Conservation (phyloP, 768 basidiomycete species). For the Asterophora lycoperdoides region DNA sequence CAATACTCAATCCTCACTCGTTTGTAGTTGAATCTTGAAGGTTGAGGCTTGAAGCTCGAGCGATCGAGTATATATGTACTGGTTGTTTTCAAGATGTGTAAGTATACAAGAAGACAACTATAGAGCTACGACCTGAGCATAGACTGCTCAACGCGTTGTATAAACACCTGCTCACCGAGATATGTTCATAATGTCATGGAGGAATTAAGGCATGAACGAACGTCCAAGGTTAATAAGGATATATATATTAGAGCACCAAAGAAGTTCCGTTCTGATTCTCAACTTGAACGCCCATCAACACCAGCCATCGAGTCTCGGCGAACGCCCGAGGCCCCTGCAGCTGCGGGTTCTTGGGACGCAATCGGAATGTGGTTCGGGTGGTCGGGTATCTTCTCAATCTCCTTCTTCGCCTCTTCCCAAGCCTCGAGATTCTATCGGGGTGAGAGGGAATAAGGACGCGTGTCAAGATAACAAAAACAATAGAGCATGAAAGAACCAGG, state of each 20-base stretch:
- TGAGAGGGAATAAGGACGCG: conserved; percentile 1
- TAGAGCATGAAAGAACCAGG: conserved; percentile 5
- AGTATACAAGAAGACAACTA: too few relatives aligned
- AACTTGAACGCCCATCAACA: conserved; percentile 49
- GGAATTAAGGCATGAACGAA: not conserved
- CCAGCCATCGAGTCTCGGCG: conserved; percentile 69
- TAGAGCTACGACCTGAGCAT: too few relatives aligned
- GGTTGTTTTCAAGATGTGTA: too few relatives aligned
- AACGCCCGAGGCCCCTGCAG: conserved; percentile 30
- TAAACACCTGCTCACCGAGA: too few relatives aligned
- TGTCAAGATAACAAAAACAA: not conserved
- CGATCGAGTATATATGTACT: too few relatives aligned
- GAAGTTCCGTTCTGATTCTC: not conserved
- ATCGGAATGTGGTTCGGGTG: conserved; percentile 73
- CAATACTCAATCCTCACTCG: too few relatives aligned
- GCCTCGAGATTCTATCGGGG: conserved; percentile 81
- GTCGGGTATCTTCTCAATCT: conserved; percentile 84
- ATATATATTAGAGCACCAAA: conserved; percentile 12
- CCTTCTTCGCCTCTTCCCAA: conserved; percentile 94
- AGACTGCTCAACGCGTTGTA: too few relatives aligned
- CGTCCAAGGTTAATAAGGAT: conserved; percentile 10
- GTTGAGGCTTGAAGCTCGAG: too few relatives aligned
- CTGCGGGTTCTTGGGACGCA: conserved; percentile 30
- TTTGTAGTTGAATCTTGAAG: too few relatives aligned
- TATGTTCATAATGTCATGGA: not conserved